Base-by-base conservation (phyloP, 306 rosid species). In the Lablab purpureus region DNA sequence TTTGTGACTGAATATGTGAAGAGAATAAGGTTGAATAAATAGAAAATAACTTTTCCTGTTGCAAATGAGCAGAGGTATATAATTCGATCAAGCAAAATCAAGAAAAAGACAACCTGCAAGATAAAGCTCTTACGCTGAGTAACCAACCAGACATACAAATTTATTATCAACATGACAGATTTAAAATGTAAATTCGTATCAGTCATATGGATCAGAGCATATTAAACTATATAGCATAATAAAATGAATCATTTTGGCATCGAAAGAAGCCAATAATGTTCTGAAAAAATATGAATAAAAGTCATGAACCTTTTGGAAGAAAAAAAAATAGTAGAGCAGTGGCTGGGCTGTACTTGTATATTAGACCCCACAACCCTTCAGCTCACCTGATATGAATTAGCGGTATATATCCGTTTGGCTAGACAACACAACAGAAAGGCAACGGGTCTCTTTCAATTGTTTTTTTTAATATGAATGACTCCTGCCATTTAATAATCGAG, bases 21-120 rank as follows among this genome's bases (percentile, higher is more conserved):
- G 69, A 94, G 91, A 82, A 87, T 67, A 80, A 94, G 97, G 81
- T 84, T 94, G 92, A 92, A 92, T 74, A 90, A 78, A 89, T 94
- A 94, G 76, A 88, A 90, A 73, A 94, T 85, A 79, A 94, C 97
- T 87, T 90, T 90, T 70, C 89, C 93, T 5, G 85, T 82, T 56
- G 98, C 93, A 78, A 88, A 92, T 59, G 98, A 94, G 55, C 97
- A 92, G 88, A 94, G 97, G 84, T 94, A 94, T 74, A 94, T 89
- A 47, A 92, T 69, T 60, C 98, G 98, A 86, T 94, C 97, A 28
- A 94, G 92, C 86, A 94, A 97, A 46, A 94, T 92, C 88, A 94
- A 85, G 94, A 90, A 94, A 84, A 94, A 92, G 87, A 94, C 86
- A 75, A 84, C 84, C 98, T 94, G 97, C 91, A 88, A 46, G 73